Base-by-base conservation (phyloP, 2,329 filamentous ascomycete genomes). In the Fusarium ramigenum region DNA sequence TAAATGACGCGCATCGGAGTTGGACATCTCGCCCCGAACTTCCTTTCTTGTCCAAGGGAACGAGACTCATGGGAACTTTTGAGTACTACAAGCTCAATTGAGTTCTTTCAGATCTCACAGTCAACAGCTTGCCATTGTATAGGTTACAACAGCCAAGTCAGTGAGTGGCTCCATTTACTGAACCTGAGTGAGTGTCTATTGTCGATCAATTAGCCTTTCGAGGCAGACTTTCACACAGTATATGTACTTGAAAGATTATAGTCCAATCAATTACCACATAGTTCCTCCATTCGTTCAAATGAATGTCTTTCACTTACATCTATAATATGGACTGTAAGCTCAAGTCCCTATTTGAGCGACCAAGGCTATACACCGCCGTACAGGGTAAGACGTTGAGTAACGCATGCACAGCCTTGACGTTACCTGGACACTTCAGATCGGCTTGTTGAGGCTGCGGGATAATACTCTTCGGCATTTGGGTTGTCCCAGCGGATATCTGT, bases 261-360 rank as follows among this genome's bases (percentile, higher is more conserved):
- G 14, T 9, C 2, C 2, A 11, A 0, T 16, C 5, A 12, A 7
- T 9, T 5, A 7, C 14, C 5, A 28, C 4, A 9, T 4, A 5
- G 7, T 12, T n/a, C 12, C 5, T 21, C 7, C 5, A 12, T 4
- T 32, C 7, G 2, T 9, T 9, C 21, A n/a, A 32, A 18, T 4
- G 2, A 4, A 18, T 12, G 16, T 2, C 7, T 4, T 19, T 19
- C 9, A 19, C n/a, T 14, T 5, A 4, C 5, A 6, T 9, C 6
- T 23, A 5, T 5, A 4, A 14, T 5, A 10, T 10, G 6, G 11
- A 15, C n/a, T 6, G 11, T 8, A 14, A 34, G 21, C 47, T 19
- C 8, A 8, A 2, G 30, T 14, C 7, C 5, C 8, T 14, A 25
- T 23, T 7, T 19, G 21, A 18, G 4, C 4, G 9, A 7, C 12